Conservation (phyloP, 108 stramenopile species). For the Aurantiochytrium sp. region DNA sequence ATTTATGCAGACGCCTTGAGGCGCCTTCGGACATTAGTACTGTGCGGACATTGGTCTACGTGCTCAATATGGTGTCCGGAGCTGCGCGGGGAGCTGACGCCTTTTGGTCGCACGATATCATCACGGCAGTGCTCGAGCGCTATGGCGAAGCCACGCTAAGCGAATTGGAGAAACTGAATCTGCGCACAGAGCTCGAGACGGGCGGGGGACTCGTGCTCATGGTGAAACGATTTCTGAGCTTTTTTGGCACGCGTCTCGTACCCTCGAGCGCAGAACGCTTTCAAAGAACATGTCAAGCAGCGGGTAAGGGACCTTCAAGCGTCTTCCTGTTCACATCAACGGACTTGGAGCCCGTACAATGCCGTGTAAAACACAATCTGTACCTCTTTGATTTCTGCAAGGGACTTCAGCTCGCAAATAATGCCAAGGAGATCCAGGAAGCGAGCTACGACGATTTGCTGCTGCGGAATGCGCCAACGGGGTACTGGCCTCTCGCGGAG, state of each 20-base stretch:
- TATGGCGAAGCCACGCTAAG: background rate
- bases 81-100: background rate
- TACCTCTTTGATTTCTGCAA: background rate
- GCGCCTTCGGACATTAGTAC: constrained; percentile 18
- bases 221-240: background rate
- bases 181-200: background rate
- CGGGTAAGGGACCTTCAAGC: background rate
- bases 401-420: background rate
- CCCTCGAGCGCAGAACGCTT: background rate
- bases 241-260: background rate
- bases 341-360: constrained; percentile 16
- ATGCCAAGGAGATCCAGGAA: background rate
- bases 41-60: constrained; percentile 10
- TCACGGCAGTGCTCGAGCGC: background rate
- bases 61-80: constrained; percentile 27
- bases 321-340: constrained; percentile 28
- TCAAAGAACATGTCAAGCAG: too few relatives aligned
- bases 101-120: constrained; percentile 17
- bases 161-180: background rate
- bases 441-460: background rate
- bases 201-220: background rate
- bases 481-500: constrained; percentile 31
- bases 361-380: constrained; percentile 28
- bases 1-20: constrained; percentile 18
- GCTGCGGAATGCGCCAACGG: background rate